A percentile compares a stretch with the other conserved stretches of the same genome.
These are phyloP conservation scores for Carex kokanica DNA, from an alignment of 176 grass and related monocot species.

Conservation along the genomic window DNA sequence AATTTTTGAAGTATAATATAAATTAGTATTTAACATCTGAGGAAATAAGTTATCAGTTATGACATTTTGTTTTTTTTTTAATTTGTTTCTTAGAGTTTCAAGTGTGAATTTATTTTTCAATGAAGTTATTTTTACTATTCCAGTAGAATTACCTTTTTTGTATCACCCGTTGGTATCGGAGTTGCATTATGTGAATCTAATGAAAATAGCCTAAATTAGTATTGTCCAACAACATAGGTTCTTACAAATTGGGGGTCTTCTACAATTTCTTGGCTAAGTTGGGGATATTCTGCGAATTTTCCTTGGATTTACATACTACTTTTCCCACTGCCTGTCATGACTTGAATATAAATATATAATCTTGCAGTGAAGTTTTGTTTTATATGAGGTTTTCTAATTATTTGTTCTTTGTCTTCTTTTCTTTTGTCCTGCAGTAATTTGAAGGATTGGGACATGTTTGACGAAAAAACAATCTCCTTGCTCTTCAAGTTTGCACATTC, in stretches of 20 bases:
- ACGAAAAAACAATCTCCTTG: conserved; percentile 39
- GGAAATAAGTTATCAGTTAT: not conserved
- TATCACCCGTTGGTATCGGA: not conserved
- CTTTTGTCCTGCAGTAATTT: conserved; percentile 40
- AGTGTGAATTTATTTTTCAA: not conserved
- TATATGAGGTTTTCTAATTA: conserved; percentile 20
- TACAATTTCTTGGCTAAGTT: not conserved
- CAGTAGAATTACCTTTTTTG: not conserved
- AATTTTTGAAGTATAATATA: not conserved
- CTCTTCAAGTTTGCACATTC: conserved; percentile 56
- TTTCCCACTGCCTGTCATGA: not conserved
- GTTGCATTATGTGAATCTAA: not conserved
- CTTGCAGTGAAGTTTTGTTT: conserved; percentile 17
- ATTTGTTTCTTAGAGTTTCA: not conserved
- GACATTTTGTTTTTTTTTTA: not conserved
- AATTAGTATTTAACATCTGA: not conserved
- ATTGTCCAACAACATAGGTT: not conserved
- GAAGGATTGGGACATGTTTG: conserved; percentile 43
- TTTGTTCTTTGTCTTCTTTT: not conserved
- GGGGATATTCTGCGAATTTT: not conserved
- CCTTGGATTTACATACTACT: not conserved
- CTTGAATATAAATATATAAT: conserved; percentile 6
- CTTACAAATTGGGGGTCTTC: not conserved
- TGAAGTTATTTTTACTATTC: not conserved
- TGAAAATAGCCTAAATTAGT: not conserved